Conservation (phyloP, 768 basidiomycete species). For the Xerocomellus dryophilus region DNA sequence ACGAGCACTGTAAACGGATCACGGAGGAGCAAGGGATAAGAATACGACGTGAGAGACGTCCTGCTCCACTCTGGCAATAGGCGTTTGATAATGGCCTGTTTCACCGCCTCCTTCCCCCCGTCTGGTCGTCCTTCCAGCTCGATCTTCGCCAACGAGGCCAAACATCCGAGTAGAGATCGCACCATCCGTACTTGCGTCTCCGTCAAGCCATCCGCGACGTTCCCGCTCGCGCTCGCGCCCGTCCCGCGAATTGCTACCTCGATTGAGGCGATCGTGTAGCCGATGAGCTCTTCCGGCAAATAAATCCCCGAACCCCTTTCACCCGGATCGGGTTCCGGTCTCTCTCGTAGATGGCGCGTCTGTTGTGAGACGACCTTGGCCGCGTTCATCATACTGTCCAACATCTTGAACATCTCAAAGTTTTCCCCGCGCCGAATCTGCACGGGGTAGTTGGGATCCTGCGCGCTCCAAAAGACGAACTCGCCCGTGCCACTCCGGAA, state of each 20-base stretch:
- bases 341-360: conserved; percentile 75
- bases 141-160: conserved; percentile 62
- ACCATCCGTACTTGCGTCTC: conserved; percentile 78
- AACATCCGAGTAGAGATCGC: conserved; percentile 66
- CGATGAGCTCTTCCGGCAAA: conserved; percentile 86
- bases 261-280: conserved; percentile 79
- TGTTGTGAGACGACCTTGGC: conserved; percentile 81
- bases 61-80: conserved; percentile 90
- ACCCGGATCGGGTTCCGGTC: conserved; percentile 64
- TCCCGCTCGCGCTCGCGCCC: conserved; percentile 38
- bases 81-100: conserved; percentile 85
- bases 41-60: conserved; percentile 76
- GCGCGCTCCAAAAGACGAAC: conserved; percentile 85
- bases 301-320: conserved; percentile 86
- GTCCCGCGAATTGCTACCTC: conserved; percentile 80
- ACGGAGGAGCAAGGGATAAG: conserved; percentile 81
- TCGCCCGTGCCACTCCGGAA: conserved; percentile 81
- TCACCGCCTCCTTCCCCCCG: conserved; percentile 72
- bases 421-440: conserved; percentile 54
- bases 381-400: conserved; percentile 80
- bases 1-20: conserved; percentile 89
- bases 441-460: conserved; percentile 66
- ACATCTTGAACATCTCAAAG: conserved; percentile 70
- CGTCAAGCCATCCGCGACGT: conserved; percentile 61
- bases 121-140: conserved; percentile 70